Evolutionary conservation across 176 grass and related monocot genomes (phyloP).

Genomic region (Sorghum bicolor): DNA sequence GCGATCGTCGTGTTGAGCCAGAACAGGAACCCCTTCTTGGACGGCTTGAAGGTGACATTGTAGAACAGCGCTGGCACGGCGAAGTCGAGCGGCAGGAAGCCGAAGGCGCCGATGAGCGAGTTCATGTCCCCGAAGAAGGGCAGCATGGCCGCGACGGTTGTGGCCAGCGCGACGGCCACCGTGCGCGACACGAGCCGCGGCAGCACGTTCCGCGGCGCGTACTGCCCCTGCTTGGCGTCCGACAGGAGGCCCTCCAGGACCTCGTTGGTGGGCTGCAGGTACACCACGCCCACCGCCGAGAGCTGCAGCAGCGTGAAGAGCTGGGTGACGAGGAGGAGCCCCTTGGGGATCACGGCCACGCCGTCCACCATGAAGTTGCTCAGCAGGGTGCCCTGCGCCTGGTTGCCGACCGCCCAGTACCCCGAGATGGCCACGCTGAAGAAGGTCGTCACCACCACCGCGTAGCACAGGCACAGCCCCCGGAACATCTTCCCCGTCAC

Average conservation of each 20-base stretch:
- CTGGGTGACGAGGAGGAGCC: constrained; percentile 63
- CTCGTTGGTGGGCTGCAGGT: constrained; percentile 94
- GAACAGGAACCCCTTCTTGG: constrained; percentile 61
- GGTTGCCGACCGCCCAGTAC: constrained; percentile 92
- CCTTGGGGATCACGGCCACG: constrained; percentile 54
- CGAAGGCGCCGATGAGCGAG: constrained; percentile 79
- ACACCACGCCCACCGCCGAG: constrained; percentile 76
- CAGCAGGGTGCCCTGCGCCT: constrained; percentile 49
- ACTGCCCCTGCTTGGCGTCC: constrained; percentile 56
- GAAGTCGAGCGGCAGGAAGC: constrained; percentile 93
- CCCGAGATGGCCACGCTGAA: constrained; percentile 89
- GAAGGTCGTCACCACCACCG: constrained; percentile 72
- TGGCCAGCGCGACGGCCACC: constrained; percentile 48
- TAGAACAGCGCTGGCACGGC: constrained; percentile 72
- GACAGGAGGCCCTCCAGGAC: constrained; percentile 68
- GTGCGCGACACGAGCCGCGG: constrained; percentile 63
- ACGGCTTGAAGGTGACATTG: constrained; percentile 83
- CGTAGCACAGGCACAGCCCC: constrained; percentile 75
- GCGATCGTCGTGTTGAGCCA: constrained; percentile 73
- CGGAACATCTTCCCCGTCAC: constrained; percentile 98
- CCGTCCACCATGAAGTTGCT: constrained; percentile 72
- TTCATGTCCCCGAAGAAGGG: constrained; percentile 98
- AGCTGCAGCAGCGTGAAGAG: constrained; percentile 81
- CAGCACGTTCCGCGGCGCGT: constrained; percentile 58
- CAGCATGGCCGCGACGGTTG: constrained; percentile 77